Conservation (phyloP, 208 protist genomes). For the Leishmania arabica region DNA sequence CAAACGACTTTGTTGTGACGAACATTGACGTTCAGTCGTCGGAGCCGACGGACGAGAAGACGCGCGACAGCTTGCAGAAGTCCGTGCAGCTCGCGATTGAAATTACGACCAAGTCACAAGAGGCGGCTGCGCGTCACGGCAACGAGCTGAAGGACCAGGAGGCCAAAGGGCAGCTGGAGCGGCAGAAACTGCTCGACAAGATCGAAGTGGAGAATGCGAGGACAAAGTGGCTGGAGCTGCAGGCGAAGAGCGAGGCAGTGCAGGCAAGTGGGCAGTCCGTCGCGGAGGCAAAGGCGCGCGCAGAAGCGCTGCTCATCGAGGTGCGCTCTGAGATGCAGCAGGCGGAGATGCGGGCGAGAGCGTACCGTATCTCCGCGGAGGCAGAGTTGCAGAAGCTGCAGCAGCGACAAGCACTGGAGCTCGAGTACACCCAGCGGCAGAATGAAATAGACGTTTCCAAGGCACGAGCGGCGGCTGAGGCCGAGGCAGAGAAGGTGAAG, state of each 20-base stretch:
- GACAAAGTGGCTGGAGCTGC: constrained; percentile 86
- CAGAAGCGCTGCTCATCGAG: constrained; percentile 91
- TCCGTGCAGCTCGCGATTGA: constrained; percentile 98
- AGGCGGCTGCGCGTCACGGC: constrained; percentile 92
- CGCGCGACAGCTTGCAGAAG: constrained; percentile 95
- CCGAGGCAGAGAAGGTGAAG: constrained; percentile 91
- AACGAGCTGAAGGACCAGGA: constrained; percentile 93
- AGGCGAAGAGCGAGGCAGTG: constrained; percentile 92
- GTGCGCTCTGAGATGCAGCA: constrained; percentile 88
- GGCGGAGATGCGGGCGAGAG: constrained; percentile 81
- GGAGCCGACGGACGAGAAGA: constrained; percentile 94
- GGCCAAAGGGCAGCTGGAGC: constrained; percentile 91
- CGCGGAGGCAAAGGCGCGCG: constrained; percentile 91
- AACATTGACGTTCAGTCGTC: constrained; percentile 96
- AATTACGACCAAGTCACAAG: constrained; percentile 97
- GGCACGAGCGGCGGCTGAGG: constrained; percentile 64
- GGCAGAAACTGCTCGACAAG: constrained; percentile 91
- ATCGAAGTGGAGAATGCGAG: constrained; percentile 84
- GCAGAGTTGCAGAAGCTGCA: constrained; percentile 88
- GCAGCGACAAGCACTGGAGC: constrained; percentile 82
- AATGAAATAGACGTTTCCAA: constrained; percentile 91
- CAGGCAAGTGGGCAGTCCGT: constrained; percentile 92
- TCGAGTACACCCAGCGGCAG: constrained; percentile 76
- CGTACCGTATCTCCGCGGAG: constrained; percentile 80
- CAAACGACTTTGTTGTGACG: constrained; percentile 94